Base-by-base conservation (phyloP, 1,139 yeast genomes). In the Geotrichum siamense region DNA sequence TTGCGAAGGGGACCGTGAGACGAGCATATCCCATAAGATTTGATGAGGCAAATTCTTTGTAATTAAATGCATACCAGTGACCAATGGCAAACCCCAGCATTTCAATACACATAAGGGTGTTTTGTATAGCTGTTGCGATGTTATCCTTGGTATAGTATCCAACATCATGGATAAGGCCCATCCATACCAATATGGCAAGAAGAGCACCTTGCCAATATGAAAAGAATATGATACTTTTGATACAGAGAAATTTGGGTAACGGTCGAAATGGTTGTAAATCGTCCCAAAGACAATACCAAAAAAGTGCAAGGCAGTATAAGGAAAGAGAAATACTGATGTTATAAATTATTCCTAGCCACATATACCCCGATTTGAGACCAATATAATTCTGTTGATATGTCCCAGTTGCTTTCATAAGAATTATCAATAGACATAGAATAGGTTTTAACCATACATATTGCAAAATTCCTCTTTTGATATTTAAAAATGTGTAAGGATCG, bases 401-500 rank as follows among this genome's bases (percentile, higher is more conserved):
- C 0, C 79, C 79, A 16, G 72, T 53, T 0, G 74, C 52, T 50
- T 78, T 78, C 39, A 75, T 66, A 3, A 81, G 48, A 1, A 81
- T 63, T 2, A 76, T 76, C 1, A 75, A 65, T 15, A 78, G 53
- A 53, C 87, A 82, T 16, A 86, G 71, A 25, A 85, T 53, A 0
- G 97, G 97, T 58, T 93, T 89, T 50, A 89, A 64, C 96, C 96
- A 91, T 5, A 91, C 96, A 58, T 91, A 91, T 63, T 91, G 99
- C 45, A 91, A 67, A 8, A 91, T 82, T 1, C 94, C 94, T 51
- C 96, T 68, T 58, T 91, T 91, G 38, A 93, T 77, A 13, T 68
- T 66, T 48, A 91, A 65, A 58, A 89, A 85, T 2, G 87, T 78
- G 36, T 71, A 69, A 0, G 98, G 96, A 56, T 91, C 96, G 2